Percentiles rank a stretch among this genome's conserved stretches.
These are phyloP conservation scores for Phlegmacium glaucopus DNA, from an alignment of 768 basidiomycete genomes.

Conservation along the genomic window DNA sequence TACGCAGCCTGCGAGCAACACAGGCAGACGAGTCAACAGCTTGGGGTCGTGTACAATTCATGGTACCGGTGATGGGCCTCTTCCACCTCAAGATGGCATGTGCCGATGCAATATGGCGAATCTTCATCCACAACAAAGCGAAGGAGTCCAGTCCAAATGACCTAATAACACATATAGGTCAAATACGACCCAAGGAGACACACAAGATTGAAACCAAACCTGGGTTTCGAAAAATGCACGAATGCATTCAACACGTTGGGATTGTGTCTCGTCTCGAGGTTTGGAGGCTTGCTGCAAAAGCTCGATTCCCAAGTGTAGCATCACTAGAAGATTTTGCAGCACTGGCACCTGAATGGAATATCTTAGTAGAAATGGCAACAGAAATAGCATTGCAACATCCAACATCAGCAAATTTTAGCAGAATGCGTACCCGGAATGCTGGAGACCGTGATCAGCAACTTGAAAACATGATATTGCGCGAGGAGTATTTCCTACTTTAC, in stretches of 20 bases:
- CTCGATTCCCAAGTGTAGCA: background rate
- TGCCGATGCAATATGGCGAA: conserved; percentile 28
- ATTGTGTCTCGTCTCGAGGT: conserved; percentile 22
- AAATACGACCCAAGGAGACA: conserved; percentile 27
- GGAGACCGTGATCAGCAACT: conserved; percentile 24
- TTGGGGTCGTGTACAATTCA: conserved; percentile 24
- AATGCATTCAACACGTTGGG: conserved; percentile 28
- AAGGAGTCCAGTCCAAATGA: conserved; percentile 14
- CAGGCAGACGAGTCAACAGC: conserved; percentile 25
- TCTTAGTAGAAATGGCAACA: conserved; percentile 22
- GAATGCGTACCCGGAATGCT: background rate
- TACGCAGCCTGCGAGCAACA: conserved; percentile 17
- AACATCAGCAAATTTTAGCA: background rate
- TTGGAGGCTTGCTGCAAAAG: conserved; percentile 24
- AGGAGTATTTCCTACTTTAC: conserved; percentile 36
- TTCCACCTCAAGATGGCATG: conserved; percentile 34
- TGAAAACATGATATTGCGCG: conserved; percentile 29
- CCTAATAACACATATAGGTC: conserved; percentile 20
- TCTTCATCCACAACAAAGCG: conserved; percentile 15
- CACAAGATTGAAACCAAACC: conserved; percentile 29
- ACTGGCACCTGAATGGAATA: conserved; percentile 22
- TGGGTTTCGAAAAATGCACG: conserved; percentile 33
- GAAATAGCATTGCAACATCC: conserved; percentile 18
- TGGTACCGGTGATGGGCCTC: conserved; percentile 30
- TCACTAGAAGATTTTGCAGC: conserved; percentile 27